Conservation (phyloP, 2,329 filamentous ascomycete genomes). For the Fusarium sp. region DNA sequence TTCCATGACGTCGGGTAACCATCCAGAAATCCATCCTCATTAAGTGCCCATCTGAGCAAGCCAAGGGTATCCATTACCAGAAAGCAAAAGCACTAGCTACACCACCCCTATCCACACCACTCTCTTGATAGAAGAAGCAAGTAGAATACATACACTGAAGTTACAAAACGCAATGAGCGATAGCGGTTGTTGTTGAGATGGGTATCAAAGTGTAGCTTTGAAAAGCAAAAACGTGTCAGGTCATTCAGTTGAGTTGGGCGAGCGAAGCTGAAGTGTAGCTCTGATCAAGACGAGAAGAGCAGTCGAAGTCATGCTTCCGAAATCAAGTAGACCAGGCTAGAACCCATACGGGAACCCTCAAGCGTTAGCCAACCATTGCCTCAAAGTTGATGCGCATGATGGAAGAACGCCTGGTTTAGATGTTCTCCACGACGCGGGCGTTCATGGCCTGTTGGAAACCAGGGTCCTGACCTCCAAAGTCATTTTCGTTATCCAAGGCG, state of each 20-base stretch:
- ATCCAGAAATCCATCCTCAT: slow-evolving; percentile 27
- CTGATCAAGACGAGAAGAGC: slow-evolving; percentile 39
- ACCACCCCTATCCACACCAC: slow-evolving; percentile 6
- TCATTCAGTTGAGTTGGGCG: slow-evolving; percentile 6
- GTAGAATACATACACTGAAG: slow-evolving; percentile 35
- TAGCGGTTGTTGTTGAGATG: slow-evolving; percentile 6
- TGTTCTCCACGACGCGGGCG: slow-evolving; percentile 85
- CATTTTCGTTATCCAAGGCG: slow-evolving; percentile 53
- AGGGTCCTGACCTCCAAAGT: slow-evolving; percentile 66
- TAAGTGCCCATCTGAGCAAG: slow-evolving; percentile 26
- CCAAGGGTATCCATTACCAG: slow-evolving; percentile 34
- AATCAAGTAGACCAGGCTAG: slow-evolving; percentile 55
- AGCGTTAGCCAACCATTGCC: slow-evolving; percentile 49
- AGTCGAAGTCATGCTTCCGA: slow-evolving; percentile 35
- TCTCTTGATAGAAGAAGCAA: slow-evolving; percentile 11
- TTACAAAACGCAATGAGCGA: background rate
- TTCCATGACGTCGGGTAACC: slow-evolving; percentile 16
- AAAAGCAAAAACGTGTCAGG: slow-evolving; percentile 14
- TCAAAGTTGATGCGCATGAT: slow-evolving; percentile 20
- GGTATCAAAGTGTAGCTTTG: slow-evolving; percentile 36
- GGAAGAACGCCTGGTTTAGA: slow-evolving; percentile 64
- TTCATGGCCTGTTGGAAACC: slow-evolving; percentile 86
- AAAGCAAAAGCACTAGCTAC: background rate
- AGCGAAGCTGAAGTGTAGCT: slow-evolving; percentile 13
- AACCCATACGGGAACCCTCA: slow-evolving; percentile 44